Evolutionary conservation across 2,329 filamentous ascomycete genomes (phyloP).

Genomic region (Botrytis porri): DNA sequence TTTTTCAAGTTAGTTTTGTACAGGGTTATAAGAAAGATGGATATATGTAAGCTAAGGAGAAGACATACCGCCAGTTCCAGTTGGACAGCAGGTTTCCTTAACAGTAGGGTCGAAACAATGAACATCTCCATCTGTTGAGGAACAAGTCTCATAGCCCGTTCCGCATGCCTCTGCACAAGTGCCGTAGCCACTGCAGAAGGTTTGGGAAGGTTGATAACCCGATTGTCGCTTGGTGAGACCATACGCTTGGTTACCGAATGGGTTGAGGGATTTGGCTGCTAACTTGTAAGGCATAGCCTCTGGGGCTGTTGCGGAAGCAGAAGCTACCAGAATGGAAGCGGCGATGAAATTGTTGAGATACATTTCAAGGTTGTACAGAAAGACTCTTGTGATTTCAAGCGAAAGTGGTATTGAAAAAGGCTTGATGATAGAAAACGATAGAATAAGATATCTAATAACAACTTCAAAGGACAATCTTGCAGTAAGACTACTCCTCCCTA

Average conservation of each 20-base stretch:
- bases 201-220: constrained; percentile 18
- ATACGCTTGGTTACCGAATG: background rate
- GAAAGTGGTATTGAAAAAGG: background rate
- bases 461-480: background rate
- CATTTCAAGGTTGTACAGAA: background rate
- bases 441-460: background rate
- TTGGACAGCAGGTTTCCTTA: constrained; percentile 14
- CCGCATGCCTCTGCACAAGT: constrained; percentile 18
- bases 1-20: background rate
- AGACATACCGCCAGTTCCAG: constrained; percentile 17
- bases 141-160: constrained; percentile 15
- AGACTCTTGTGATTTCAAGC: background rate
- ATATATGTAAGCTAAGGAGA: background rate
- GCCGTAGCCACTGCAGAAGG: constrained; percentile 12
- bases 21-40: background rate
- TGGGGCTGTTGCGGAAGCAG: background rate
- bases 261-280: constrained; percentile 9
- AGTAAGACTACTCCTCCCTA: background rate
- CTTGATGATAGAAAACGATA: background rate
- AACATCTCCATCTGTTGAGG: constrained; percentile 7
- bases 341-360: background rate
- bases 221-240: constrained; percentile 17
- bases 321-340: background rate
- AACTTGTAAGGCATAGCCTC: constrained; percentile 14
- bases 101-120: constrained; percentile 16